Base-by-base conservation (phyloP, 768 basidiomycete species). In the Omphalotus guepiniiformis region DNA sequence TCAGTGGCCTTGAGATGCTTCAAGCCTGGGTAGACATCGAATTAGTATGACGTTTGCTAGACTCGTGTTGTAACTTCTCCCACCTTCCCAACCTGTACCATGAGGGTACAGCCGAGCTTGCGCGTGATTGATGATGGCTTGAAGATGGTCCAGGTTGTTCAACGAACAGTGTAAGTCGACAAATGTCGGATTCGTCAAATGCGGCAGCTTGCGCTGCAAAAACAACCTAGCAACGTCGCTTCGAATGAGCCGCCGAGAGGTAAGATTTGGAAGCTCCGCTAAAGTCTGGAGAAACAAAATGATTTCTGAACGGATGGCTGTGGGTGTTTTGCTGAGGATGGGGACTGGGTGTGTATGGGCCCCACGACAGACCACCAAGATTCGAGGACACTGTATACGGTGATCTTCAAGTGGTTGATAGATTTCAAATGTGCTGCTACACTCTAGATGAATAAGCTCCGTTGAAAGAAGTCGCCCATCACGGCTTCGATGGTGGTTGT, bases 281-380 rank as follows among this genome's bases (percentile, higher is more conserved):
- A 60, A 18, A 1, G 38, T 21, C 3, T 43, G 16, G 0, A 58
- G 38, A 1, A 62, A 40, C 18, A 43, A 6, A 6, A 49, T 35
- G 0, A 62, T 6, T 8, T 43, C 19, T 6, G 27, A 4, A 0
- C 47, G 44, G 1, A 59, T 29, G 8, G n/a, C 0, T 1, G 51
- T 47, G 11, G 61, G 59, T 0, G 58, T 61, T 38, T 53, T 57
- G 1, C 9, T 28, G 6, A 53, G 56, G 13, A 58, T 26, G 6
- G 61, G 59, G 43, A 60, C 50, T 3, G 55, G 56, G 45, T 63
- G 61, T 6, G 36, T 15, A 45, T 63, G 61, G 3, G 7, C n/a
- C 0, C 61, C 58, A 16, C 26, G 34, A 15, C 42, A 15, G 1
- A 49, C 49, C 2, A 62, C 39, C 5, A 58, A 35, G 3, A 55